Evolutionary conservation across 257 asterid genomes (phyloP).

Genomic region (Prunella vulgaris): DNA sequence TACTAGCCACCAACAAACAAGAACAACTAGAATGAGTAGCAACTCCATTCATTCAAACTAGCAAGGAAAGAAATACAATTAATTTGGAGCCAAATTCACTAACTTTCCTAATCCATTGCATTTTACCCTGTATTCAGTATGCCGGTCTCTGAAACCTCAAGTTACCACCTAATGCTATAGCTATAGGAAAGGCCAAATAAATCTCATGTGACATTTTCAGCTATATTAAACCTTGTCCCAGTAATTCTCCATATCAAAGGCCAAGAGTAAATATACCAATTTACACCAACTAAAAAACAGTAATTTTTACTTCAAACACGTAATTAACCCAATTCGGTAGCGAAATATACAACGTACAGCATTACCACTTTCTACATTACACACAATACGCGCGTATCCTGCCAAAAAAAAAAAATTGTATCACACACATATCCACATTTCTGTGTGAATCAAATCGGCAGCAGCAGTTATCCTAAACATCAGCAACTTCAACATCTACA

Average conservation of each 20-base stretch:
- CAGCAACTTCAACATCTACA: background rate
- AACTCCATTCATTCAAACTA: background rate
- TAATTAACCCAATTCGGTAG: background rate
- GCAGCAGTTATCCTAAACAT: too few species aligned
- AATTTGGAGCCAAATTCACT: background rate
- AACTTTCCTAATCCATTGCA: background rate
- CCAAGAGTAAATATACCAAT: background rate
- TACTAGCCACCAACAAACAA: background rate
- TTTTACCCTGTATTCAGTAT: background rate
- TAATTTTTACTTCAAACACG: background rate
- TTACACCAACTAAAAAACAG: background rate
- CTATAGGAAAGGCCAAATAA: background rate
- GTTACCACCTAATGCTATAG: background rate
- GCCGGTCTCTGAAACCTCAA: background rate
- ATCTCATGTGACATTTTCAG: background rate
- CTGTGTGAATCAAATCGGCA: too few species aligned
- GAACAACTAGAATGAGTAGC: background rate
- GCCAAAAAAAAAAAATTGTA: too few species aligned
- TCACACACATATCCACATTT: background rate
- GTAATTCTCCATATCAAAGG: background rate
- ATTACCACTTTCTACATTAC: background rate
- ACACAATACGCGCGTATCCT: background rate
- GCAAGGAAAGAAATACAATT: background rate
- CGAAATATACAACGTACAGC: background rate
- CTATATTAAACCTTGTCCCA: slow-evolving; percentile 7